phyloP scores from a whole-genome alignment of 73 alveolate species.

The Paramecium octaurelia region DNA sequence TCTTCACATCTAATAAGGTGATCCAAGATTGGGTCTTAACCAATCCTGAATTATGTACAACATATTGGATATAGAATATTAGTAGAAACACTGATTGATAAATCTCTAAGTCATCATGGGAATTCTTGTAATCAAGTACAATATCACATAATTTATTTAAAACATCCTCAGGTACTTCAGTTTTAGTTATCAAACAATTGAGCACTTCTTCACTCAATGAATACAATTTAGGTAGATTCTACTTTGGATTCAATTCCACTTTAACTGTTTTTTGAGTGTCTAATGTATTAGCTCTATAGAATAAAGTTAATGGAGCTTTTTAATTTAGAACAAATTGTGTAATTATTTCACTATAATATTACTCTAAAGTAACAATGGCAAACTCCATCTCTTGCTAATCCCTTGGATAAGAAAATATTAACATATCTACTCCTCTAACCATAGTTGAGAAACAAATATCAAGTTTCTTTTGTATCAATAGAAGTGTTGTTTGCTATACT shows the following conservation, averaged over 20 bases:
- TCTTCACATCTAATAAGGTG: neutral
- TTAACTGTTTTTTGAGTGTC: neutral
- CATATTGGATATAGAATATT: neutral
- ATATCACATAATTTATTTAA: neutral
- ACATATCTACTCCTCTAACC: neutral
- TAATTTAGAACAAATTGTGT: neutral
- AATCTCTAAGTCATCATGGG: neutral
- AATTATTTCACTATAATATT: neutral
- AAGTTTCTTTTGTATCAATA: neutral
- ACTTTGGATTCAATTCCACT: neutral
- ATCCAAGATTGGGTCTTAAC: neutral
- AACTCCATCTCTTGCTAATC: neutral
- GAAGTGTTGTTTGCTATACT: neutral
- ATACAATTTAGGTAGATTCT: neutral
- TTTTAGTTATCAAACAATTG: neutral
- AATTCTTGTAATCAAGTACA: neutral
- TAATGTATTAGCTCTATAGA: neutral
- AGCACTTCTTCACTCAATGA: neutral
- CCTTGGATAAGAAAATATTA: neutral
- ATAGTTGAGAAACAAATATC: neutral
- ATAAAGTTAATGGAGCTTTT: neutral
- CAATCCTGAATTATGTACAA: neutral
- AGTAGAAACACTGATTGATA: neutral
- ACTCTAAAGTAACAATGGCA: neutral
- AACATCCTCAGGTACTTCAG: neutral